Base-by-base conservation (phyloP, 2,329 filamentous ascomycete genomes). In the Alternaria rosae region DNA sequence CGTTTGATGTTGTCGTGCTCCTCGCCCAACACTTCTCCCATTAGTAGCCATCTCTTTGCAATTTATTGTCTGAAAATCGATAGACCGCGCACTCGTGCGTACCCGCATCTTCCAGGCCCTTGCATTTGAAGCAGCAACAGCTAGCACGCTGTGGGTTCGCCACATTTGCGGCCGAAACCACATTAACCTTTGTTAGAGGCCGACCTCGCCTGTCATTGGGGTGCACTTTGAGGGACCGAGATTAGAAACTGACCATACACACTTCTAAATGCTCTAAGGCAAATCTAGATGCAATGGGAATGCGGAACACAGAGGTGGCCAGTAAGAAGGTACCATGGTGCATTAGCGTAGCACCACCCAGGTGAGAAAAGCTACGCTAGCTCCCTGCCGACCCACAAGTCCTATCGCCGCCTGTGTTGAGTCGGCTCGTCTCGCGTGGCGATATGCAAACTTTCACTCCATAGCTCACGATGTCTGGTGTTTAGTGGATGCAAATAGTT, bases 371-470 rank as follows among this genome's bases (percentile, higher is more conserved):
- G 20, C 15, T 42, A 26, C 48, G 41, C 59, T 61, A 61, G 59
- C 52, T 20, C 15, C 32, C 10, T 45, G 42, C 32, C 32, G 53
- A 20, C 47, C 42, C 47, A 28, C 50, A 8, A 41, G 50, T 9
- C 25, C 20, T 17, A 25, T 44, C 15, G 48, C 42, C 21, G 35
- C 28, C 28, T 42, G 56, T 26, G 38, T 62, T 56, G 35, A 62
- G 50, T 54, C 35, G 23, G 12, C 25, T 59, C 57, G 45, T 44
- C 32, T 54, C 38, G 41, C 44, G 61, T 56, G 52, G 61, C 61
- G 47, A 60, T 21, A 45, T 21, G 61, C 57, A 63, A 63, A 63
- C 61, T 61, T 57, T 38, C 59, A 43, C 48, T 45, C 52, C 38
- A 42, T 41, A 30, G 53, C 57, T 52, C 51, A 55, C 57, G 57